phyloP scores from a whole-genome alignment of 169 alveolate genomes.

The Plasmodium vinckei region DNA sequence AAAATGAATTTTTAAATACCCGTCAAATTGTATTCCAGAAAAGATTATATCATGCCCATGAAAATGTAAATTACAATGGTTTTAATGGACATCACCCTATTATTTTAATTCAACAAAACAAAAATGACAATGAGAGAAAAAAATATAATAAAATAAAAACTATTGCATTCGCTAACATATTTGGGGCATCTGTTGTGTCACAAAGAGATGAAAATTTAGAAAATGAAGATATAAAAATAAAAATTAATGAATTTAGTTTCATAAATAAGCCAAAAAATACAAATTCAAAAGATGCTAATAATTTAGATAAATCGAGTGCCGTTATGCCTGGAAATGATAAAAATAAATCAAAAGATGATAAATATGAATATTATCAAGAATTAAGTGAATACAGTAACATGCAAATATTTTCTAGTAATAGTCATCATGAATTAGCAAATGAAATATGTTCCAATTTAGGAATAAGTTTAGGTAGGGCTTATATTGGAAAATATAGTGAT shows the following conservation, averaged over 20 bases:
- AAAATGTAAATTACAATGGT: slow-evolving; percentile 35
- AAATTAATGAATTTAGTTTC: slow-evolving; percentile 51
- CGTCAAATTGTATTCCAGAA: slow-evolving; percentile 28
- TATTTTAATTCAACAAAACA: slow-evolving; percentile 14
- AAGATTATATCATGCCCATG: slow-evolving; percentile 17
- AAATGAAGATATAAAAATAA: slow-evolving; percentile 35
- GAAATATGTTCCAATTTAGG: slow-evolving; percentile 86
- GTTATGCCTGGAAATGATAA: slow-evolving; percentile 5
- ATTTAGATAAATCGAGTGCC: not conserved
- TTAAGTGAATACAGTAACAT: slow-evolving; percentile 73
- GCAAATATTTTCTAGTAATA: slow-evolving; percentile 80
- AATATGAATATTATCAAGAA: slow-evolving; percentile 76
- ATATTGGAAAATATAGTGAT: slow-evolving; percentile 88
- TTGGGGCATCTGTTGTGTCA: slow-evolving; percentile 28
- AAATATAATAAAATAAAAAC: slow-evolving; percentile 10
- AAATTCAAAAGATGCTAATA: slow-evolving; percentile 4
- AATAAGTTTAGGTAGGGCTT: slow-evolving; percentile 82
- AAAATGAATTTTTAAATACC: slow-evolving; percentile 46
- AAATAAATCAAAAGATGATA: slow-evolving; percentile 40
- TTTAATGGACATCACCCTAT: slow-evolving; percentile 29
- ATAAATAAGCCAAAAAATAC: slow-evolving; percentile 32
- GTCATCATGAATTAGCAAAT: slow-evolving; percentile 81
- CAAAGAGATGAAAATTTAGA: slow-evolving; percentile 45
- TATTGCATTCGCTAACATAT: slow-evolving; percentile 48
- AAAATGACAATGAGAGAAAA: slow-evolving; percentile 33